A percentile compares a stretch with the other conserved stretches of the same genome.
Conservation (phyloP, 257 asterid genomes). For the Craterostigma plantagineum region DNA sequence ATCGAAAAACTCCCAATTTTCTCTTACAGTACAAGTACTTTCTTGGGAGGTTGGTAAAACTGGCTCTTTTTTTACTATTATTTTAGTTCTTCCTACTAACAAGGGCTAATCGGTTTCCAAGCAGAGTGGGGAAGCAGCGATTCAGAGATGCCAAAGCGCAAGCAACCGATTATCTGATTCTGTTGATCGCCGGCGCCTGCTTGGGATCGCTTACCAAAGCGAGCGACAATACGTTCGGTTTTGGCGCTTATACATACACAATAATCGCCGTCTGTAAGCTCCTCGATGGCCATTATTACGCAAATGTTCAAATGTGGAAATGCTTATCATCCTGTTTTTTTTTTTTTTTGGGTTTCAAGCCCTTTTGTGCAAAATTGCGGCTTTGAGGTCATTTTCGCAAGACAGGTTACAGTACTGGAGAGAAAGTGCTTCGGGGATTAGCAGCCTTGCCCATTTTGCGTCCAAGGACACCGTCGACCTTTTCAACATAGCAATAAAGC, state of each 20-base stretch:
- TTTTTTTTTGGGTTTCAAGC: slow-evolving; percentile 46
- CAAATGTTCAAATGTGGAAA: background rate
- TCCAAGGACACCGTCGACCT: slow-evolving; percentile 84
- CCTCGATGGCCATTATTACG: background rate
- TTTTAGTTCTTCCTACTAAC: background rate
- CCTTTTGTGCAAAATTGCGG: slow-evolving; percentile 79
- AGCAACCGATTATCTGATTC: slow-evolving; percentile 41
- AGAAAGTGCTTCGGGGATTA: slow-evolving; percentile 85
- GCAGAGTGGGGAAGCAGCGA: slow-evolving; percentile 42
- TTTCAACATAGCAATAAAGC: slow-evolving; percentile 68
- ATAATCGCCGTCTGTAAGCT: slow-evolving; percentile 44
- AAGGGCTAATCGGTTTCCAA: background rate
- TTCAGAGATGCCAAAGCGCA: slow-evolving; percentile 40
- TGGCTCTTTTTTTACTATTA: background rate
- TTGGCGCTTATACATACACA: slow-evolving; percentile 38
- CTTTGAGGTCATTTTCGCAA: slow-evolving; percentile 71
- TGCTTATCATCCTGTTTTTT: background rate
- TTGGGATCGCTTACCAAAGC: slow-evolving; percentile 40
- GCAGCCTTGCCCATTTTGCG: slow-evolving; percentile 80
- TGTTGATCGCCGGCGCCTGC: slow-evolving; percentile 42
- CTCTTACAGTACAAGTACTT: slow-evolving; percentile 33
- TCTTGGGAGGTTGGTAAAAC: slow-evolving; percentile 24
- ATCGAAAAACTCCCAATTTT: slow-evolving; percentile 29
- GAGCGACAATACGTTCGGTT: slow-evolving; percentile 29
- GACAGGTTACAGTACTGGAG: slow-evolving; percentile 88